Conservation (phyloP, 2,329 filamentous ascomycete genomes). For the Neopestalotiopsis sp. region DNA sequence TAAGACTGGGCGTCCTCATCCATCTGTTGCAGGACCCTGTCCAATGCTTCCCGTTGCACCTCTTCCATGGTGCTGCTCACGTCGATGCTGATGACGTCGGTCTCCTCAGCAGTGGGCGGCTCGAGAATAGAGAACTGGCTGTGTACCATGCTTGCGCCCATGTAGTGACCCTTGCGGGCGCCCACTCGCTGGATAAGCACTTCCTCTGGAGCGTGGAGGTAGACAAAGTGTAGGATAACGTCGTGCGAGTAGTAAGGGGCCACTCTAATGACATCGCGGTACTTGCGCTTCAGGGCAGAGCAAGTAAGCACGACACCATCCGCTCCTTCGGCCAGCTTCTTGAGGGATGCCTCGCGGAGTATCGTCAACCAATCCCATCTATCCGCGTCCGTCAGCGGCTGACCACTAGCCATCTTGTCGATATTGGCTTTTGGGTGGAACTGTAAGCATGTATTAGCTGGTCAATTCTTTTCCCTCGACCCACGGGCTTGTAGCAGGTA, state of each 20-base stretch:
- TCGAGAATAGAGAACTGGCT: constrained; percentile 92
- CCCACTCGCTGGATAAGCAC: constrained; percentile 78
- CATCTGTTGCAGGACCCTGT: constrained; percentile 61
- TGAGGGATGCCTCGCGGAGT: constrained; percentile 72
- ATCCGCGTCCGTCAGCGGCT: constrained; percentile 88
- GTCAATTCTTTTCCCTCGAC: no score
- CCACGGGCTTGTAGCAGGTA: background rate
- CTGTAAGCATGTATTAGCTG: constrained; percentile 41
- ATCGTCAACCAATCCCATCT: constrained; percentile 96
- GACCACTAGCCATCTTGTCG: constrained; percentile 87
- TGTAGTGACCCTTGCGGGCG: constrained; percentile 83
- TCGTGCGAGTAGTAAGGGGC: constrained; percentile 76
- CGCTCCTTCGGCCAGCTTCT: constrained; percentile 59
- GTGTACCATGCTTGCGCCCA: constrained; percentile 94
- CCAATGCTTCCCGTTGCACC: constrained; percentile 66
- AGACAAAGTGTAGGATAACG: constrained; percentile 90
- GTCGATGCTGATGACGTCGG: constrained; percentile 75
- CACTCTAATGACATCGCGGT: constrained; percentile 88
- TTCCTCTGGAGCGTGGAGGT: constrained; percentile 79
- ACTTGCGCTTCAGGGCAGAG: constrained; percentile 95
- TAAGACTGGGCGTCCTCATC: constrained; percentile 40
- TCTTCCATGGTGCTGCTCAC: constrained; percentile 64
- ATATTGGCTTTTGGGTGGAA: constrained; percentile 82
- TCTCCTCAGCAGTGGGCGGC: constrained; percentile 73
- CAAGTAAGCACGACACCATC: constrained; percentile 92